Evolutionary conservation across 2,329 filamentous ascomycete species (phyloP), one percentile per base, ranked within the genome.

Genomic region (Cladosporium sp.): DNA sequence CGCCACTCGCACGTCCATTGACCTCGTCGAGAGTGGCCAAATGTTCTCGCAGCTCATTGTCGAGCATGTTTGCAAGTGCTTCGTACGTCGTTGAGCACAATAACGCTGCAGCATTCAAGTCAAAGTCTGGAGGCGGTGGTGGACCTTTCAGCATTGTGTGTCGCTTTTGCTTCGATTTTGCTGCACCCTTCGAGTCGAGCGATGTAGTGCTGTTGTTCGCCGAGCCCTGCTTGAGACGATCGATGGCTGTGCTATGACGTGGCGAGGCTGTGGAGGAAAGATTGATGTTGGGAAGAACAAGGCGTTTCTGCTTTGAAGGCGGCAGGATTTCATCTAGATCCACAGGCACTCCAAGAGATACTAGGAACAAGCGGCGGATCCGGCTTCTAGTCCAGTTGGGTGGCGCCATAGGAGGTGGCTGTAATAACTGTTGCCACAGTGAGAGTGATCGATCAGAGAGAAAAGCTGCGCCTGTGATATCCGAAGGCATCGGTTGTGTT

Each of bases 381-480:
- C 92, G 90, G 53, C 91, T 96, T 62, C 94, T 90, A 59, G 97
- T 95, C 94, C 94, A 99, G 73, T 99, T 94, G 0, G 94, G 93
- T 5, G 94, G 94, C 68, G 96, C 91, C 36, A 99, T 83, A 2
- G 94, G 92, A 1, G 94, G 94, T 19, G 94, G 93, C 2, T 93
- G 93, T 28, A 97, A 91, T 4, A 99, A 85, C 76, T 99, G 94
- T 39, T 92, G 91, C 94, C 94, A 99, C 34, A 99, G 80, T 0
- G 94, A 97, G 57, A 90, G 86, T 60, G 90, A 95, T 58, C 92
- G 86, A 53, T 91, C 88, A 39, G 90, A 95, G 56, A 90, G 84
- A 74, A 97, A 94, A 51, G 91, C 83, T 44, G 88, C 78, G 60
- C 61, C 61, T 12, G 64, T 56, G 50, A 66, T 64, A 56, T 71